A percentile compares a stretch with the other conserved stretches of the same genome.
These are phyloP conservation scores for Citrullus amarus DNA, from an alignment of 306 rosid species.

Conservation along the genomic window DNA sequence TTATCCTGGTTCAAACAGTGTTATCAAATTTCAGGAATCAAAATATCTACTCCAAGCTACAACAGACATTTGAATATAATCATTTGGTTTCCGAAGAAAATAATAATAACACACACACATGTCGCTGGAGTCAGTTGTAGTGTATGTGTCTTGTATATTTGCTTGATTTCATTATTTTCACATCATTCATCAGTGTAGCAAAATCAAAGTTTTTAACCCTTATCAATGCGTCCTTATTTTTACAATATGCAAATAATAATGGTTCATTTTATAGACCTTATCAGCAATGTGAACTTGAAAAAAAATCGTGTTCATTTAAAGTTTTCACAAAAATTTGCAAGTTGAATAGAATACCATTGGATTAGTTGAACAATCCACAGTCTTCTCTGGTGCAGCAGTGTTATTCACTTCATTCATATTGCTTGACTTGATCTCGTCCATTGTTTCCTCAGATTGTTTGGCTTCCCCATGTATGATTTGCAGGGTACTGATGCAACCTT, in stretches of 20 bases:
- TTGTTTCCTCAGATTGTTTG: conserved; percentile 16
- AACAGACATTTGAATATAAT: background rate
- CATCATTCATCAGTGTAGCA: background rate
- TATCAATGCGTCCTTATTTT: background rate
- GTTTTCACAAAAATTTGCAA: background rate
- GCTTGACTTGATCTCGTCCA: conserved; percentile 19
- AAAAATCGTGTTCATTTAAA: background rate
- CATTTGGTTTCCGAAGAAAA: background rate
- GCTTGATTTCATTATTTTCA: background rate
- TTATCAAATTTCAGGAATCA: conserved; percentile 10
- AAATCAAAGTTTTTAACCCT: background rate
- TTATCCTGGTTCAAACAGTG: conserved; percentile 20
- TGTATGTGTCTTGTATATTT: background rate
- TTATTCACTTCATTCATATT: conserved; percentile 21
- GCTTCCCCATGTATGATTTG: conserved; percentile 17
- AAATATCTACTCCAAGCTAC: background rate
- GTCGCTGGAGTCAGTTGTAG: background rate
- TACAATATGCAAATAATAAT: background rate
- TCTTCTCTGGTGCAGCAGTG: conserved; percentile 24
- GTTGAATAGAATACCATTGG: conserved; percentile 24
- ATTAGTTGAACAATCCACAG: conserved; percentile 13
- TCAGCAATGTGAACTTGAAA: background rate
- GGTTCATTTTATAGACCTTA: background rate
- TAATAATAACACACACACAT: background rate
- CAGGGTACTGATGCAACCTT: conserved; percentile 10